Percentiles rank a stretch among this genome's conserved stretches.
Evolutionary conservation across 208 protist species (phyloP).

Genomic region (Leishmania lainsoni): DNA sequence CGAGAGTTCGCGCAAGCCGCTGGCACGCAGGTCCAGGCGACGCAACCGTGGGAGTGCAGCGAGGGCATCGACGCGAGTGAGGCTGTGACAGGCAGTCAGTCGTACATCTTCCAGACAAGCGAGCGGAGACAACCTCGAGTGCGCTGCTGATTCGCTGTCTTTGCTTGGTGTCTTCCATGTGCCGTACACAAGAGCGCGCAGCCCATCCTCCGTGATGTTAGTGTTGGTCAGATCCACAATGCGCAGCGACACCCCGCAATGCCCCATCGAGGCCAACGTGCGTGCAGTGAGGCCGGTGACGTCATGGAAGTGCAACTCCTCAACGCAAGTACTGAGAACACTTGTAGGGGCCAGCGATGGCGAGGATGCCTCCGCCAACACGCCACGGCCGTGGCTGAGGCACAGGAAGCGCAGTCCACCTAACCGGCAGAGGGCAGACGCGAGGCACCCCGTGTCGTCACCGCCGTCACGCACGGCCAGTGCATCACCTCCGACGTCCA

Average conservation of each 20-base stretch:
- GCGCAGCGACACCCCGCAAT: slow-evolving; percentile 10
- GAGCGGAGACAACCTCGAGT: slow-evolving; percentile 7
- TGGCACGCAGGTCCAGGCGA: slow-evolving; percentile 21
- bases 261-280: slow-evolving; percentile 11
- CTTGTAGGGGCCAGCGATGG: not conserved
- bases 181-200: slow-evolving; percentile 22
- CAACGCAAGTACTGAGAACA: not conserved
- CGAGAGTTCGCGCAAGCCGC: slow-evolving; percentile 5
- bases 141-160: not conserved
- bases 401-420: slow-evolving; percentile 14
- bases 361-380: not conserved
- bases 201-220: slow-evolving; percentile 5
- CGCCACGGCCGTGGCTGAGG: slow-evolving; percentile 6
- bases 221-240: slow-evolving; percentile 33
- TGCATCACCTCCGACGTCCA: not conserved
- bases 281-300: slow-evolving; percentile 7
- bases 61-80: slow-evolving; percentile 16
- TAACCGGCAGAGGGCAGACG: slow-evolving; percentile 1
- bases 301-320: slow-evolving; percentile 19
- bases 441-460: not conserved
- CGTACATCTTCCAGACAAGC: slow-evolving; percentile 19
- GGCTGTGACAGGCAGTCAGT: slow-evolving; percentile 27
- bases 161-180: slow-evolving; percentile 1
- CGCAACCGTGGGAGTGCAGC: slow-evolving; percentile 23
- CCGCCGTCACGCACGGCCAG: slow-evolving; percentile 1